Base-by-base conservation (phyloP, 1,284 basidiomycete genomes). In the Mycena sp. region DNA sequence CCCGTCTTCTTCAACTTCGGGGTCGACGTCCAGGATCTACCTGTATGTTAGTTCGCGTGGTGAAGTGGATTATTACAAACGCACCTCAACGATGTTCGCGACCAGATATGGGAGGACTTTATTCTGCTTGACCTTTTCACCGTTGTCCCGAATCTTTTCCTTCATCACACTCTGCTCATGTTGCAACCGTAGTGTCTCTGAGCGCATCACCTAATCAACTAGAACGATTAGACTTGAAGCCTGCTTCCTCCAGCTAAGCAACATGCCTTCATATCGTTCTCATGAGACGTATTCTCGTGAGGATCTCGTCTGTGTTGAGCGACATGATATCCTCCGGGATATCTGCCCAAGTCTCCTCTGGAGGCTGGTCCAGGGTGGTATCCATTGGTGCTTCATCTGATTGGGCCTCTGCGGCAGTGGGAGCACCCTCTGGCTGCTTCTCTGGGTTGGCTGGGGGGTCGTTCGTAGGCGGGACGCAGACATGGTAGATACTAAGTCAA, bases 51-150 rank as follows among this genome's bases (percentile, higher is more conserved):
- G n/a, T n/a, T n/a, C n/a, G n/a, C n/a, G n/a, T n/a, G n/a, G n/a
- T n/a, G n/a, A n/a, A 25, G 44, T 38, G 46, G 19, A 46, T 6
- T 41, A 16, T n/a, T n/a, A 51, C 19, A 28, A 26, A 77, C 83
- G 63, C 69, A 95, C 95, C 86, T 98, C 96, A 29, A 98, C 94
- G 23, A 99, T 95, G 73, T 99, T 99, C 26, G 94, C 96, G 46
- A 99, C 98, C 56, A 99, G 89, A 80, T 99, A 99, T 1, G 98
- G 97, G 44, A 99, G 82, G 21, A 98, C 95, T 80, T 99, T 99
- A 82, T 99, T 99, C 87, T 99, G 97, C 80, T 98, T 98, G 72
- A 99, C 95, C 84, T 99, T 99, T 79, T 98, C 96, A 55, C 91
- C 91, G 71, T 99, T 99, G 77, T 99, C 97, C 64, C 95, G 89